phyloP scores from a whole-genome alignment of 495 filamentous ascomycete genomes.

The Podospora fimiseda region DNA sequence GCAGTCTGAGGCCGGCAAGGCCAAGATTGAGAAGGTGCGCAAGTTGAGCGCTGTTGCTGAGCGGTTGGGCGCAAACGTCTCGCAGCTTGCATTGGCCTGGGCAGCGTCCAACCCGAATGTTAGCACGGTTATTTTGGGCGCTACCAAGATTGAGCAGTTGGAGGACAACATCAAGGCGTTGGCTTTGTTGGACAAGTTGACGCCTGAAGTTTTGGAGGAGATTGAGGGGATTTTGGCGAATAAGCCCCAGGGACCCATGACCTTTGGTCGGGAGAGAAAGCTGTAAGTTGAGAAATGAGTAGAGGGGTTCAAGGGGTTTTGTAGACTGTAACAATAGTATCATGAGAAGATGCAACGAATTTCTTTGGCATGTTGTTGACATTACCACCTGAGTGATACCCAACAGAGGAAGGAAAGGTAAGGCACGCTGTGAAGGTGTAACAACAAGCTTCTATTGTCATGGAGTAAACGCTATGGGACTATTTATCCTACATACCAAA shows the following conservation, averaged over 20 bases:
- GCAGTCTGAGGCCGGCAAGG: constrained; percentile 24
- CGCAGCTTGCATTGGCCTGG: constrained; percentile 66
- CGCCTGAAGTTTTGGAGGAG: constrained; percentile 60
- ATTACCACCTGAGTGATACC: no score
- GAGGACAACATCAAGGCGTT: constrained; percentile 60
- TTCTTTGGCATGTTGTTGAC: no score
- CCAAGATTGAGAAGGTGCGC: constrained; percentile 41
- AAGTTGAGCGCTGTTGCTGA: constrained; percentile 57
- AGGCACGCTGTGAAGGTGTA: no score
- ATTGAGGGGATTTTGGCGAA: constrained; percentile 50
- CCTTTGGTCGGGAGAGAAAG: constrained; percentile 17
- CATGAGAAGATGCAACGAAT: no score
- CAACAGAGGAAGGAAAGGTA: no score
- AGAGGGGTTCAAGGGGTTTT: no score
- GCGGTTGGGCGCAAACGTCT: constrained; percentile 52
- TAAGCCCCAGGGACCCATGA: constrained; percentile 21
- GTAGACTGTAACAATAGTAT: no score
- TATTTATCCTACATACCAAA: no score
- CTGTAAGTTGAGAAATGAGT: no score
- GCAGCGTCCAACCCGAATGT: constrained; percentile 70
- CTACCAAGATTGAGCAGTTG: constrained; percentile 64
- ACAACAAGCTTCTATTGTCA: no score
- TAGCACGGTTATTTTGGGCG: constrained; percentile 66
- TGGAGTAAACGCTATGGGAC: no score
- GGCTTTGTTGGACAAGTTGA: constrained; percentile 56